Conservation (phyloP, 495 filamentous ascomycete species). For the Sphaerosporella brunnea region DNA sequence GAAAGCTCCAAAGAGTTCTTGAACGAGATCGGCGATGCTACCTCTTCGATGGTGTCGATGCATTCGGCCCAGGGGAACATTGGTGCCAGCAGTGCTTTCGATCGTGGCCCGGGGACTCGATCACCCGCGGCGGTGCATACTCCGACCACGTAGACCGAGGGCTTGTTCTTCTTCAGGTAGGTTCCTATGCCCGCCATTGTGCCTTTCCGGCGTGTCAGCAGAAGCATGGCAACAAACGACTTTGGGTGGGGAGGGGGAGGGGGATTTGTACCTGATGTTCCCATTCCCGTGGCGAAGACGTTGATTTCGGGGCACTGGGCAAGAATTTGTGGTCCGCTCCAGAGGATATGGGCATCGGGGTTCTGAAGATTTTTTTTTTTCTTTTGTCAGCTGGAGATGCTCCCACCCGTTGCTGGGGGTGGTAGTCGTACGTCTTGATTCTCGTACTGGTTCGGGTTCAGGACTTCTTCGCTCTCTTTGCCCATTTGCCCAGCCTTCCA, state of each 20-base stretch:
- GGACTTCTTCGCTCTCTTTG: slow-evolving; percentile 27
- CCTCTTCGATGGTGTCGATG: slow-evolving; percentile 38
- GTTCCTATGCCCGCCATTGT: slow-evolving; percentile 38
- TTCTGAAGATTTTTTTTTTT: no score
- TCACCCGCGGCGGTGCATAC: slow-evolving; percentile 41
- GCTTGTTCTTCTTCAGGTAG: slow-evolving; percentile 37
- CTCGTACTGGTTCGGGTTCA: slow-evolving; percentile 43
- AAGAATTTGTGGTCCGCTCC: slow-evolving; percentile 43
- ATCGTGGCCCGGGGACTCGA: slow-evolving; percentile 39
- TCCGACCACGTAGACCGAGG: slow-evolving; percentile 34
- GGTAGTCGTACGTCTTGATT: slow-evolving; percentile 34
- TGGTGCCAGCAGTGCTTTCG: slow-evolving; percentile 34
- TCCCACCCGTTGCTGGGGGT: no score
- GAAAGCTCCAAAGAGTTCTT: slow-evolving; percentile 37
- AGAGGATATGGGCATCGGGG: slow-evolving; percentile 41
- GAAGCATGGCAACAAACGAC: no score
- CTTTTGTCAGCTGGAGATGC: no score
- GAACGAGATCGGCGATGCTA: slow-evolving; percentile 37
- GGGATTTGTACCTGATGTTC: slow-evolving; percentile 34
- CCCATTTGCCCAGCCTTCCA: slow-evolving; percentile 31
- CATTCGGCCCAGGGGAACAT: slow-evolving; percentile 41
- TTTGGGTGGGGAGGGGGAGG: no score
- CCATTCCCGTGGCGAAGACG: slow-evolving; percentile 41
- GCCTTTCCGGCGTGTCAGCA: no score
- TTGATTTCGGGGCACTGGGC: slow-evolving; percentile 41